phyloP scores from a whole-genome alignment of 257 asterid species.

The Marsdenia floribunda region DNA sequence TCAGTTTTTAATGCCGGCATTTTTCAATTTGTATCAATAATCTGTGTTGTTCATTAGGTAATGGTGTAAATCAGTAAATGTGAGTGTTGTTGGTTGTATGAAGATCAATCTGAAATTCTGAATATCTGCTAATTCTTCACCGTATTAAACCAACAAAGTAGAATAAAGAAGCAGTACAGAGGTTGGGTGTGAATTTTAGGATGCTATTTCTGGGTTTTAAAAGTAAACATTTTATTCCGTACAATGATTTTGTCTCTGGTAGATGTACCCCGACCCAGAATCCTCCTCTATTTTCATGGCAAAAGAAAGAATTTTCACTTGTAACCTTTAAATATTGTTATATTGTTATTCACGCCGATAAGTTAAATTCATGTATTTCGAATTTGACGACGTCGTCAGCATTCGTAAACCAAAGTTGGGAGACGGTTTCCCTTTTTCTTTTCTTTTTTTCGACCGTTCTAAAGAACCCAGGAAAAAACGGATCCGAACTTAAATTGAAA shows the following conservation, averaged over 20 bases:
- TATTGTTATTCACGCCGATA: no score
- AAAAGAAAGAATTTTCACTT: no score
- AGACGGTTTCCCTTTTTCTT: no score
- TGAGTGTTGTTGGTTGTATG: slow-evolving; percentile 4
- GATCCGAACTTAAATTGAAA: background rate
- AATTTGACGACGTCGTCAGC: background rate
- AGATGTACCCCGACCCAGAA: no score
- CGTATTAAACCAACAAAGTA: background rate
- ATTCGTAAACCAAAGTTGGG: background rate
- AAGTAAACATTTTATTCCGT: background rate
- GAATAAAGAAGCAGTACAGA: background rate
- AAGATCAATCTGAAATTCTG: background rate
- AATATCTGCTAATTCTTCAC: background rate
- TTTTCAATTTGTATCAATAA: background rate
- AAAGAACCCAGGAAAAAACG: background rate
- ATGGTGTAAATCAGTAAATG: slow-evolving; percentile 12
- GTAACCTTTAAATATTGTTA: no score
- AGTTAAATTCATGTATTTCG: no score
- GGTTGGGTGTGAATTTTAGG: background rate
- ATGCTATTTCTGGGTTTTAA: background rate
- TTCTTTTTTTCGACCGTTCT: background rate
- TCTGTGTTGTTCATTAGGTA: background rate
- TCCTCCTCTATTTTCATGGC: no score
- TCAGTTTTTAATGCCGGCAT: background rate
- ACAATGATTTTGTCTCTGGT: no score